Percentiles rank a stretch among this genome's conserved stretches.
Evolutionary conservation across 306 rosid genomes (phyloP).

Genomic region (Begonia masoniana): DNA sequence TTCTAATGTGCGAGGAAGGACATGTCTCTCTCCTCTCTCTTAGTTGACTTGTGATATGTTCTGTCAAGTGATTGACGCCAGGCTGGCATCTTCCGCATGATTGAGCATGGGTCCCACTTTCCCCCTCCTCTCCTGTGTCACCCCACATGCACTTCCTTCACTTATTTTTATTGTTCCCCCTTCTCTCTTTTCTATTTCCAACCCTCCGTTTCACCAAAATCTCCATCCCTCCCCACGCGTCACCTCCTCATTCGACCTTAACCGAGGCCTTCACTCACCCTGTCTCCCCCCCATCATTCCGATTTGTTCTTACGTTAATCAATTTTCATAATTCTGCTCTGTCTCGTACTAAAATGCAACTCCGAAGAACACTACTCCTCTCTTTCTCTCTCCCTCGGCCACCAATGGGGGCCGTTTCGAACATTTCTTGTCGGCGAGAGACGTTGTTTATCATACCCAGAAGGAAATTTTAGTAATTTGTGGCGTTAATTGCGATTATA

Average conservation of each 20-base stretch:
- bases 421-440: conserved; percentile 71
- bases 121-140: conserved; percentile 33
- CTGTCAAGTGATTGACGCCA: conserved; percentile 66
- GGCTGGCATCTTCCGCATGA: conserved; percentile 53
- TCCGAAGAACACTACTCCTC: neutral
- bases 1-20: too few relatives aligned
- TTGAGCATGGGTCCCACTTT: conserved; percentile 42
- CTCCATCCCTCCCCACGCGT: conserved; percentile 1
- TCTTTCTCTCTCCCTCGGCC: conserved; percentile 18
- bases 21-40: neutral
- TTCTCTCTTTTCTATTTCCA: neutral
- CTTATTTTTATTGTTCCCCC: conserved; percentile 25
- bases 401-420: conserved; percentile 50
- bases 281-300: neutral
- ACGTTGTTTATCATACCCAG: conserved; percentile 57
- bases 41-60: conserved; percentile 19
- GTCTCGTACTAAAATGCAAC: too few relatives aligned
- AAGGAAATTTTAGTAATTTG: conserved; percentile 26
- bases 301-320: neutral
- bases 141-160: conserved; percentile 50
- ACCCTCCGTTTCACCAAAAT: conserved; percentile 1
- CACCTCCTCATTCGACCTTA: neutral
- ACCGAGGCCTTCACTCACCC: neutral
- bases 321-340: conserved; percentile 3
- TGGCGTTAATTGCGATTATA: conserved; percentile 4